A percentile compares a stretch with the other conserved stretches of the same genome.
phyloP scores from a whole-genome alignment of 2,329 filamentous ascomycete genomes.

The Ophiostoma triangulosporum region DNA sequence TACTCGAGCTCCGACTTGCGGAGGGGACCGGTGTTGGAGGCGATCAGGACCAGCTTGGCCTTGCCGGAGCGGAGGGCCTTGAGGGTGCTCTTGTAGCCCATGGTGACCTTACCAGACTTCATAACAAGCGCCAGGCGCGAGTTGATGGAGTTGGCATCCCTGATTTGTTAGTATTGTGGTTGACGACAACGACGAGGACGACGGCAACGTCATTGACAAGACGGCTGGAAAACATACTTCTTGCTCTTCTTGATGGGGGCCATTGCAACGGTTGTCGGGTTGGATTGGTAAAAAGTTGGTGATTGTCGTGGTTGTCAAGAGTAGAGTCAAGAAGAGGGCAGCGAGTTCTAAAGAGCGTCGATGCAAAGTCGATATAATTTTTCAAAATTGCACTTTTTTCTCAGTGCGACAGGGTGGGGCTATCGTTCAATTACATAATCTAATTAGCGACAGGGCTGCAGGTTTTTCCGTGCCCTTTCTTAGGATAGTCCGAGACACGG shows the following conservation, averaged over 20 bases:
- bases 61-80: slow-evolving; percentile 45
- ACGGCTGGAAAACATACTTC: slow-evolving; percentile 9
- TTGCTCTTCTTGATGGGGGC: slow-evolving; percentile 55
- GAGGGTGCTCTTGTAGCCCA: slow-evolving; percentile 70
- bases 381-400: not conserved
- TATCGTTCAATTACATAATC: not conserved
- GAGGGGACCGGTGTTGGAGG: slow-evolving; percentile 93
- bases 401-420: not conserved
- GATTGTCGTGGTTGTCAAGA: slow-evolving; percentile 5
- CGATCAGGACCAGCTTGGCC: slow-evolving; percentile 89
- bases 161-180: not conserved
- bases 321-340: not conserved
- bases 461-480: slow-evolving; percentile 12
- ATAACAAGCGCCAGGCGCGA: slow-evolving; percentile 48
- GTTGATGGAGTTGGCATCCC: slow-evolving; percentile 30
- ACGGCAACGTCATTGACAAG: not conserved
- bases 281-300: slow-evolving; percentile 4
- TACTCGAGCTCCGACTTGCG: slow-evolving; percentile 97
- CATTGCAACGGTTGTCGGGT: slow-evolving; percentile 36
- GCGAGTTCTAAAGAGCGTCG: not conserved
- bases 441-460: not conserved
- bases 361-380: no score
- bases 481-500: slow-evolving; percentile 10
- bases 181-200: not conserved
- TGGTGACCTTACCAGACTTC: slow-evolving; percentile 64